phyloP scores from a whole-genome alignment of 768 basidiomycete species.

The Russula earlei region DNA sequence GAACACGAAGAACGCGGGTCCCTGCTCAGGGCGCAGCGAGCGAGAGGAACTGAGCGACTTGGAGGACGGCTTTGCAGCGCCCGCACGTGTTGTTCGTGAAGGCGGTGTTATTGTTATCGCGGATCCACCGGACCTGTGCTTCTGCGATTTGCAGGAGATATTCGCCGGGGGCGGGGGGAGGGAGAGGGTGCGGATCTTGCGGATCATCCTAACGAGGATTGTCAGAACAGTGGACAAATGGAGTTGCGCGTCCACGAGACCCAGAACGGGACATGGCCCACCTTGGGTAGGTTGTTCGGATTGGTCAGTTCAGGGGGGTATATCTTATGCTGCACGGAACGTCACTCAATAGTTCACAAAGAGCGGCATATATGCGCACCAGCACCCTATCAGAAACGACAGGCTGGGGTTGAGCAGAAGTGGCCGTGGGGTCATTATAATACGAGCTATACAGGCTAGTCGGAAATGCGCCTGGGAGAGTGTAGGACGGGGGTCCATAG shows the following conservation, averaged over 20 bases:
- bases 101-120: conserved; percentile 37
- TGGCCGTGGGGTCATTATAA: conserved; percentile 66
- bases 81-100: conserved; percentile 49
- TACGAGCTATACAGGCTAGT: conserved; percentile 55
- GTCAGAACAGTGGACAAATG: not conserved
- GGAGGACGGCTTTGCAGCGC: conserved; percentile 49
- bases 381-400: conserved; percentile 63
- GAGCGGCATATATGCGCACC: conserved; percentile 27
- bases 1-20: conserved; percentile 44
- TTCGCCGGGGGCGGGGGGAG: conserved; percentile 41
- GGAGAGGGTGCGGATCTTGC: conserved; percentile 55
- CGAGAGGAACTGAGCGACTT: conserved; percentile 56
- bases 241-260: not conserved
- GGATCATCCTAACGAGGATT: conserved; percentile 37
- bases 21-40: conserved; percentile 52
- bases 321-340: conserved; percentile 38
- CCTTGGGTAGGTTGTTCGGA: conserved; percentile 48
- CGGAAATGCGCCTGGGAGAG: conserved; percentile 55
- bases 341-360: not conserved
- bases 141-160: conserved; percentile 44
- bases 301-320: conserved; percentile 57
- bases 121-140: conserved; percentile 50
- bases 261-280: conserved; percentile 11
- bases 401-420: conserved; percentile 66
- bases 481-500: conserved; percentile 39